Conservation (phyloP, 345 rosid species). For the Sapria himalayana region DNA sequence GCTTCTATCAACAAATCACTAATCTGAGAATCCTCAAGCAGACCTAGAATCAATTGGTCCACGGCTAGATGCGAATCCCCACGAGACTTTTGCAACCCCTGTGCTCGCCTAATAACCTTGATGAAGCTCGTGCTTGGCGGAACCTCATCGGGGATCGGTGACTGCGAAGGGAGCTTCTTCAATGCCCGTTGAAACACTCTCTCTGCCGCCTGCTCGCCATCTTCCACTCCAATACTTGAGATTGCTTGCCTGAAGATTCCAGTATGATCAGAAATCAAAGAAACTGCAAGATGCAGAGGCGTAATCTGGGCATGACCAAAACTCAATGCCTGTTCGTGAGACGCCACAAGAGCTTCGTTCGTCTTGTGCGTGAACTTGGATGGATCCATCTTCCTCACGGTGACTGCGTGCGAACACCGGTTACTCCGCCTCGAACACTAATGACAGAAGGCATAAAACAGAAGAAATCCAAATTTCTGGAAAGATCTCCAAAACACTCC, state of each 20-base stretch:
- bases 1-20: conserved; percentile 49
- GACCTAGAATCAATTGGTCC: conserved; percentile 54
- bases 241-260: conserved; percentile 59
- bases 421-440: neutral
- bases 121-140: conserved; percentile 57
- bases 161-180: conserved; percentile 62
- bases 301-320: conserved; percentile 71
- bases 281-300: conserved; percentile 56
- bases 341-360: conserved; percentile 42
- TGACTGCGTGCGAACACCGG: too few species aligned
- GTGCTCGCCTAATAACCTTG: conserved; percentile 54
- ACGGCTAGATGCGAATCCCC: conserved; percentile 67
- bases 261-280: conserved; percentile 43
- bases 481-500: too few species aligned
- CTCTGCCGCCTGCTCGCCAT: conserved; percentile 33
- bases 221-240: conserved; percentile 32
- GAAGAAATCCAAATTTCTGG: too few species aligned
- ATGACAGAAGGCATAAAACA: neutral
- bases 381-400: conserved; percentile 57
- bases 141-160: conserved; percentile 55
- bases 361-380: conserved; percentile 88
- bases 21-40: conserved; percentile 75
- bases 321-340: conserved; percentile 43
- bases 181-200: conserved; percentile 52
- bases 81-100: conserved; percentile 38